Percentiles rank a stretch among this genome's conserved stretches.
These are phyloP conservation scores for Tuber borchii DNA, from an alignment of 495 filamentous ascomycete genomes.

Conservation along the genomic window DNA sequence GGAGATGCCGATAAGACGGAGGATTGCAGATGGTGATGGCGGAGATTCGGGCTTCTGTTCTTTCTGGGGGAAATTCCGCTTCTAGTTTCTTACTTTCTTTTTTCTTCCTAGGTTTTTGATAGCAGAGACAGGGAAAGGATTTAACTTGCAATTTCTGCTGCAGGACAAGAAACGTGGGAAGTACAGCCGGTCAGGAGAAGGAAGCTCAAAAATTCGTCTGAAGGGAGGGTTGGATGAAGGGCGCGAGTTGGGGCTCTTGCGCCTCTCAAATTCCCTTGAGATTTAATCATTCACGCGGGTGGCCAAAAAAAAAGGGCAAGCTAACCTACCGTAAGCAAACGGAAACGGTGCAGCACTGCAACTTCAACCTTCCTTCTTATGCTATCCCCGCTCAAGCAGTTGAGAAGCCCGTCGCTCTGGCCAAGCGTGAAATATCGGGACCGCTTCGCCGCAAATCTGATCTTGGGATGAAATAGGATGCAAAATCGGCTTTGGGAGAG, in stretches of 20 bases:
- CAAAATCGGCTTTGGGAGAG: background rate
- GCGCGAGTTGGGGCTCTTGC: background rate
- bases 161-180: background rate
- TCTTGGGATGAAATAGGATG: background rate
- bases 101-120: background rate
- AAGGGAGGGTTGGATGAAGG: slow-evolving; percentile 1
- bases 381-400: too few species aligned
- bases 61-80: background rate
- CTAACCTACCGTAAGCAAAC: background rate
- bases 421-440: background rate
- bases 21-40: background rate
- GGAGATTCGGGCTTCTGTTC: background rate
- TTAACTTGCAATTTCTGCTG: background rate
- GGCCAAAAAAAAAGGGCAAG: background rate
- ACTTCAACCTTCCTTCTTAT: background rate
- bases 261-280: background rate
- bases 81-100: background rate
- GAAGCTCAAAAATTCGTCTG: background rate
- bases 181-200: background rate
- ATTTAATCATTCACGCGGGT: background rate
- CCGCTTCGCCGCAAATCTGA: background rate
- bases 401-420: background rate
- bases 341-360: background rate
- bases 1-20: background rate
- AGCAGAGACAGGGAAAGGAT: background rate